Evolutionary conservation across 1,139 yeast genomes (phyloP), one percentile per base, ranked within the genome.

Genomic region (Lipomyces yarrowii): DNA sequence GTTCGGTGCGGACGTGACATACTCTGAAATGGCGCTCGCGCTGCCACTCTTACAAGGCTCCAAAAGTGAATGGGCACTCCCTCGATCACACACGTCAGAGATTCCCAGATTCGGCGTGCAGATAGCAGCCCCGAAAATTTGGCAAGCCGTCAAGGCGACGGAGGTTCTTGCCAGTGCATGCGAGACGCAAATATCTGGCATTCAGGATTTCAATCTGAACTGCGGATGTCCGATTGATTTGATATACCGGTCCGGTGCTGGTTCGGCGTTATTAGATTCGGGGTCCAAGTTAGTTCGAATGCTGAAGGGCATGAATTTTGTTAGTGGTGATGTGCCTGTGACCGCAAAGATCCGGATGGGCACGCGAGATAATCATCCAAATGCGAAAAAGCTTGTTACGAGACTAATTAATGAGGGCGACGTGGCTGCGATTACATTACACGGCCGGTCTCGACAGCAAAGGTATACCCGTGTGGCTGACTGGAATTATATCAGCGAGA

Each of bases 201-300:
- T 89, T 30, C 85, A 90, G 46, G 98, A 94, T 76, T 81, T 94
- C 71, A 96, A 94, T 76, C 83, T 94, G 74, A 94, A 94, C 78
- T 89, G 97, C 76, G 99, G 99, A 1, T 94, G 99, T 77, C 99
- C 99, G 18, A 94, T 94, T 72, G 99, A 96, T 76, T 82, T 96
- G 72, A 82, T 94, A 33, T 96, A 88, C 77, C 85, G 94, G 72
- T 93, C 90, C 75, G 99, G 99, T 39, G 96, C 96, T 71, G 99
- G 99, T 0, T 88, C 96, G 54, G 99, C 98, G 0, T 82, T 94
- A 68, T 81, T 94, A 84, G 98, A 92, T 70, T 92, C 90, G 74
- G 96, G 97, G 8, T 88, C 96, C 0, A 86, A 91, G 74, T 79
- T 93, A 78, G 77, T 89, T 58, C 84, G 96, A 71, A 87, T 92